These are phyloP conservation scores for Syzygium oleosum DNA, from an alignment of 345 rosid genomes.

Conservation along the genomic window DNA sequence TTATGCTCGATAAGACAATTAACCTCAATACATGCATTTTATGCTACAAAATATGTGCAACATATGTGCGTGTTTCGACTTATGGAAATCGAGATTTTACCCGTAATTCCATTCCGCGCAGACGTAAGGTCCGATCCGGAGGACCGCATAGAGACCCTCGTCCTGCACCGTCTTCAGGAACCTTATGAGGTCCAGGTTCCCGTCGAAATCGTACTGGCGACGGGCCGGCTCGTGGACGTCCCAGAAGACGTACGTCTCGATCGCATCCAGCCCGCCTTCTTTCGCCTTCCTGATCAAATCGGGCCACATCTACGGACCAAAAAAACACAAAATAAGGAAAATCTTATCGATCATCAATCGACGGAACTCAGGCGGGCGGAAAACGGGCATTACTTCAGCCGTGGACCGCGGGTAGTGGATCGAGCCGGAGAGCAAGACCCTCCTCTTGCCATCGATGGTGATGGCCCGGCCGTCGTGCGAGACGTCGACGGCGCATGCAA, in stretches of 20 bases:
- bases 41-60: no score
- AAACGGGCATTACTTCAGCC: constrained; percentile 12
- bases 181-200: constrained; percentile 41
- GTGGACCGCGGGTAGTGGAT: constrained; percentile 41
- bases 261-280: constrained; percentile 54
- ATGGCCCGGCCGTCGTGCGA: constrained; percentile 18
- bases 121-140: constrained; percentile 66
- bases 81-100: not conserved
- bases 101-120: constrained; percentile 76
- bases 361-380: not conserved
- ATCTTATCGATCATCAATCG: no score
- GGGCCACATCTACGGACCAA: constrained; percentile 54
- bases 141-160: constrained; percentile 40
- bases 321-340: not conserved
- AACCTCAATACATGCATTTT: no score
- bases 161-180: constrained; percentile 49
- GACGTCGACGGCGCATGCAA: not conserved
- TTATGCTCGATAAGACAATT: not conserved
- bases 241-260: constrained; percentile 73
- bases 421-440: constrained; percentile 27
- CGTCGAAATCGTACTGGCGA: constrained; percentile 41
- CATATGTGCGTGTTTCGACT: no score
- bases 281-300: constrained; percentile 44
- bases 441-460: constrained; percentile 22
- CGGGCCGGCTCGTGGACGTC: constrained; percentile 49